phyloP scores from a whole-genome alignment of 2,329 filamentous ascomycete species.

The Fusarium temperatum region DNA sequence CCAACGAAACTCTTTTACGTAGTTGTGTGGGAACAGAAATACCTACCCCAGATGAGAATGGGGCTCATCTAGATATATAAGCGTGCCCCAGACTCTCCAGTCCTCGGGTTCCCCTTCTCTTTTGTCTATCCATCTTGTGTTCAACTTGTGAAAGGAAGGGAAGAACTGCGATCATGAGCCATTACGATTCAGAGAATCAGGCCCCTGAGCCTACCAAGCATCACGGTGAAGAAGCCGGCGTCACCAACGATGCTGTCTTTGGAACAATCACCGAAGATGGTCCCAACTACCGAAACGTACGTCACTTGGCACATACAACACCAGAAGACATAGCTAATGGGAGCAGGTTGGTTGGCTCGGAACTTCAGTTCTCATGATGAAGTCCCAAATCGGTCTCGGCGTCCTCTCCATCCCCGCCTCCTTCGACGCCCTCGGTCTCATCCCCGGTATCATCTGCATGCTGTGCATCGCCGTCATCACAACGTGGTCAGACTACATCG shows the following conservation, averaged over 20 bases:
- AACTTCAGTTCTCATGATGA: slow-evolving; percentile 58
- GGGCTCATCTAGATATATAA: slow-evolving; percentile 9
- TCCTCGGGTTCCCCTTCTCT: not conserved
- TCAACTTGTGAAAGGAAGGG: not conserved
- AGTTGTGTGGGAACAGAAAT: slow-evolving; percentile 1
- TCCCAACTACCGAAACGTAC: slow-evolving; percentile 46
- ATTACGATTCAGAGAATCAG: slow-evolving; percentile 30
- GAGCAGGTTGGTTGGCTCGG: slow-evolving; percentile 55
- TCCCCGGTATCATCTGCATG: slow-evolving; percentile 58
- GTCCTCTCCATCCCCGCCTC: slow-evolving; percentile 59
- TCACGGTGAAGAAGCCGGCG: not conserved
- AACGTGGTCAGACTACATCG: slow-evolving; percentile 59
- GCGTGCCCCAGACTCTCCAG: slow-evolving; percentile 4
- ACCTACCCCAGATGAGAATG: slow-evolving; percentile 25
- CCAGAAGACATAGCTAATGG: not conserved
- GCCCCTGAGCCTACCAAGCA: slow-evolving; percentile 13
- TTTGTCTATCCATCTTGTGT: not conserved
- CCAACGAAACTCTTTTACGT: slow-evolving; percentile 28
- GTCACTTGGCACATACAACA: not conserved
- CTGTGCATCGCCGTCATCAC: slow-evolving; percentile 53
- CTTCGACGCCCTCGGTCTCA: slow-evolving; percentile 57
- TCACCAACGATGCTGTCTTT: slow-evolving; percentile 44
- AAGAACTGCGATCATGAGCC: slow-evolving; percentile 12
- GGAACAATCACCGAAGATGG: slow-evolving; percentile 44
- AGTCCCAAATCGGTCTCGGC: slow-evolving; percentile 56